A percentile compares a stretch with the other conserved stretches of the same genome.
These are phyloP conservation scores for Trichosporon coremiiforme DNA, from an alignment of 1,284 basidiomycete genomes.

Conservation along the genomic window DNA sequence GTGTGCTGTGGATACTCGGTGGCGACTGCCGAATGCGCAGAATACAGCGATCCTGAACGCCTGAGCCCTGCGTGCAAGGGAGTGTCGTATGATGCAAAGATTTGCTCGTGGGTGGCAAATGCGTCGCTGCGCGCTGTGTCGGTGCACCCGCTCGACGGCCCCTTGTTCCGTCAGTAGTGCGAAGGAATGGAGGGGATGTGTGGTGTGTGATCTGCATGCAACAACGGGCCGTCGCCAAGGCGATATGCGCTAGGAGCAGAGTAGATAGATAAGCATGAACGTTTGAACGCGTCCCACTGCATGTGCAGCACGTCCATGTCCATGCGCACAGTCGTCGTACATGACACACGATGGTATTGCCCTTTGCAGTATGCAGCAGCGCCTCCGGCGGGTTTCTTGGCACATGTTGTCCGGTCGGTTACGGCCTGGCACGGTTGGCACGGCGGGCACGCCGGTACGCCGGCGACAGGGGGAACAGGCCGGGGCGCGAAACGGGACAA, in stretches of 20 bases:
- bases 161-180: background rate
- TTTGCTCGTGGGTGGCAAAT: background rate
- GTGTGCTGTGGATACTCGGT: background rate
- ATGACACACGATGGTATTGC: background rate
- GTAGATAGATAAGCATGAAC: background rate
- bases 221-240: background rate
- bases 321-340: constrained; percentile 1
- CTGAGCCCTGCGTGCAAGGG: background rate
- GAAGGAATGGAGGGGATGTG: background rate
- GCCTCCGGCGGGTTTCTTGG: background rate
- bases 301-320: background rate
- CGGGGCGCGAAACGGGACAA: background rate
- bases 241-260: background rate
- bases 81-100: background rate
- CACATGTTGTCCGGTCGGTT: constrained; percentile 1
- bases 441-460: background rate
- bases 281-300: background rate
- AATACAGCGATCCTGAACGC: background rate
- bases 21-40: background rate
- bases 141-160: no score
- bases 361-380: background rate
- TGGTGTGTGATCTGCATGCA: constrained; percentile 3
- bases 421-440: background rate
- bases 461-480: no score
- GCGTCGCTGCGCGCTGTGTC: background rate